Evolutionary conservation across 805 yeast species (phyloP), one percentile per base, ranked within the genome.

Genomic region (Lipomyces starkeyi): DNA sequence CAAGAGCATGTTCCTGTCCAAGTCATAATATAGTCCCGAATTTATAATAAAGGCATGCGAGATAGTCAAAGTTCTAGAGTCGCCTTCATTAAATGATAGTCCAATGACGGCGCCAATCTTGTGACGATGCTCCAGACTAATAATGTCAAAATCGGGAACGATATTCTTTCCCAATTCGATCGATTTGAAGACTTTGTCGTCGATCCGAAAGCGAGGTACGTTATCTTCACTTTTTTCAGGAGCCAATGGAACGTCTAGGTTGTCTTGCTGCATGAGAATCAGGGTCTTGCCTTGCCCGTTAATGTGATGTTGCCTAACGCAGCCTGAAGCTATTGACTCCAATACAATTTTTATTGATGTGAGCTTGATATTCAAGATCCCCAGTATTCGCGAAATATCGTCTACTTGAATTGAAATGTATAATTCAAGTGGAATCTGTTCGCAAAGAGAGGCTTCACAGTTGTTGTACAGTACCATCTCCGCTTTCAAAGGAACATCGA

Each of bases 401-500:
- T 64, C 67, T 27, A 64, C 67, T n/a, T 43, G 61, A 22, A 64
- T 43, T 25, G 34, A 14, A 3, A 64, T 14, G 14, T 20, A 52
- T 11, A 64, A 14, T 17, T 56, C 58, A 20, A 35, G 40, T 27
- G 40, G 40, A 35, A 35, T 35, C 11, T 13, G 40, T 8, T 35
- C 40, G 17, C 14, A 8, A 8, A 35, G 40, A 35, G 40, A 35
- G 11, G 40, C 40, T 35, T 35, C 40, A 11, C 37, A 35, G 40
- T 35, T 35, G 25, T 58, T 61, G 17, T 27, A 13, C 2, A 59
- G 17, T 17, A 47, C 62, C 32, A 54, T 22, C 14, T 27, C 37
- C 7, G 57, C 60, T 14, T 55, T 49, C n/a, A 64, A 27, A 5
- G 66, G 66, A n/a, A 64, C 63, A 25, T 63, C 66, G 52, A 64